Percentiles rank a stretch among this genome's conserved stretches.
phyloP scores from a whole-genome alignment of 441 rosid genomes.

The Sinapis alba region DNA sequence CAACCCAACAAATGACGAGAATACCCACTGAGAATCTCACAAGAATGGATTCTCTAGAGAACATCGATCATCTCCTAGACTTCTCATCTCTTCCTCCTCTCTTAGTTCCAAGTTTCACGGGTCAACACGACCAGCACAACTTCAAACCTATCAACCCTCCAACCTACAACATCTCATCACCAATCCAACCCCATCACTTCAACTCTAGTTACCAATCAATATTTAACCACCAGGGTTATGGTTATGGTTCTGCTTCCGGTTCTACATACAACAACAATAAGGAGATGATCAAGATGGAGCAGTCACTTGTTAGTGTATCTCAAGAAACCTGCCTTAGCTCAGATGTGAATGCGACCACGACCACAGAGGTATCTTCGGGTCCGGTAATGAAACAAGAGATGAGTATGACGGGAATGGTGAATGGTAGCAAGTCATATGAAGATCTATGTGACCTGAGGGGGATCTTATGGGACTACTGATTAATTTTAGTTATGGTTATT shows the following conservation, averaged over 20 bases:
- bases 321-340: conserved; percentile 84
- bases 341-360: conserved; percentile 56
- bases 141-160: conserved; percentile 38
- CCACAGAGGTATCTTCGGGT: conserved; percentile 63
- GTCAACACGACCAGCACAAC: conserved; percentile 8
- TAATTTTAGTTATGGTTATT: conserved; percentile 16
- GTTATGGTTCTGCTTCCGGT: conserved; percentile 18
- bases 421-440: conserved; percentile 28
- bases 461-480: conserved; percentile 30
- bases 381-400: conserved; percentile 49
- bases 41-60: conserved; percentile 58
- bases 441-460: conserved; percentile 28
- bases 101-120: conserved; percentile 48
- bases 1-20: conserved; percentile 49
- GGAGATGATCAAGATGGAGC: conserved; percentile 61
- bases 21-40: conserved; percentile 46
- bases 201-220: conserved; percentile 37
- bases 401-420: conserved; percentile 17
- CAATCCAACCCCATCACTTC: conserved; percentile 31
- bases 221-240: conserved; percentile 19
- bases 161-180: conserved; percentile 28
- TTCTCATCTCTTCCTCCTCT: conserved; percentile 75
- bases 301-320: conserved; percentile 45
- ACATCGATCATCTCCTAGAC: conserved; percentile 52
- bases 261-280: conserved; percentile 11